A percentile compares a stretch with the other conserved stretches of the same genome.
These are phyloP conservation scores for Lepidium sativum DNA, from an alignment of 345 rosid species.

Conservation along the genomic window DNA sequence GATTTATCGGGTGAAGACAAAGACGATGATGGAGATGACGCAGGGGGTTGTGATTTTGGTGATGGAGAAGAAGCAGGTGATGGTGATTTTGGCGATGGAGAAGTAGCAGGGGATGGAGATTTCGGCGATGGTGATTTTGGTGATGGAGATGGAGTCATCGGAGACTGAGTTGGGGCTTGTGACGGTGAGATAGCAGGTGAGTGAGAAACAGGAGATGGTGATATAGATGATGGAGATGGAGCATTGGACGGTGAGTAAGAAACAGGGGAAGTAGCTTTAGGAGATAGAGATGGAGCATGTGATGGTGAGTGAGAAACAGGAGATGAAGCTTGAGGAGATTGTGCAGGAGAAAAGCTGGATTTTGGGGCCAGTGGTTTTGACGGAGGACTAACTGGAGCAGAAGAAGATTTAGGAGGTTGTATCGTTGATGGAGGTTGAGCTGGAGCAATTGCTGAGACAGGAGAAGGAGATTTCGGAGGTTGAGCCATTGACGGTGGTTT, in stretches of 20 bases:
- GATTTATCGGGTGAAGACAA: not conserved
- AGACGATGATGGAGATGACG: not conserved
- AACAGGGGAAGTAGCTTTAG: not conserved
- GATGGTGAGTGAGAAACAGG: not conserved
- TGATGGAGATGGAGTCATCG: not conserved
- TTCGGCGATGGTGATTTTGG: constrained; percentile 14
- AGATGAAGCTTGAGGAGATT: not conserved
- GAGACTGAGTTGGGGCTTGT: not conserved
- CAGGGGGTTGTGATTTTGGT: constrained; percentile 17
- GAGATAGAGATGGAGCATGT: not conserved
- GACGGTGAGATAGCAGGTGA: not conserved
- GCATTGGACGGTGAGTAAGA: not conserved
- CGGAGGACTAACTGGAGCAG: constrained; percentile 1
- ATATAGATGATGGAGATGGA: not conserved
- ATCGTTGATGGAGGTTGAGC: not conserved
- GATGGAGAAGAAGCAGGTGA: constrained; percentile 8
- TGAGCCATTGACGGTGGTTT: constrained; percentile 12
- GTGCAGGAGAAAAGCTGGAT: not conserved
- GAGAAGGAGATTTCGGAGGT: constrained; percentile 2
- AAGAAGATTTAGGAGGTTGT: constrained; percentile 6
- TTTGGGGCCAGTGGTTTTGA: not conserved
- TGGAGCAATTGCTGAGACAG: constrained; percentile 1
- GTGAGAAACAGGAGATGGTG: not conserved
- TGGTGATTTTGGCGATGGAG: constrained; percentile 9
- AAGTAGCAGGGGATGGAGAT: not conserved